These are phyloP conservation scores for Gossypium herbaceum DNA, from an alignment of 345 rosid species.

Conservation along the genomic window DNA sequence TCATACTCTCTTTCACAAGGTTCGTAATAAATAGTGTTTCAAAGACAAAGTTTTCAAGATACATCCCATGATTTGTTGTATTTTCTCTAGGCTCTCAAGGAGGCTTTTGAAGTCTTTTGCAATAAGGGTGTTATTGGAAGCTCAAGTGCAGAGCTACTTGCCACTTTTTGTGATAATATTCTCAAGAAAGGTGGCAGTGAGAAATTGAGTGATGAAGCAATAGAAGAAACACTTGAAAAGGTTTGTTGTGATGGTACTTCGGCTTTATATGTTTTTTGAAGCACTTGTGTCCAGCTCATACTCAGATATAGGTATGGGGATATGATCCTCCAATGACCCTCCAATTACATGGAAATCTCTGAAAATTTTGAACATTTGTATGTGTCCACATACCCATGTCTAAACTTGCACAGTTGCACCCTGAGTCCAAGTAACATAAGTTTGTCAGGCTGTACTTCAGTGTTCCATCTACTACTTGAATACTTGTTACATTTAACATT, in stretches of 20 bases:
- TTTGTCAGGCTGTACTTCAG: background rate
- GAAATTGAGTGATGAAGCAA: conserved; percentile 71
- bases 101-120: conserved; percentile 69
- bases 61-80: background rate
- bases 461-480: background rate
- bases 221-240: conserved; percentile 70
- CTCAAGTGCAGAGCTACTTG: conserved; percentile 62
- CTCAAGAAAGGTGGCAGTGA: conserved; percentile 74
- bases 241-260: conserved; percentile 16
- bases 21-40: conserved; percentile 20
- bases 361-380: background rate
- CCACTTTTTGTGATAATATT: conserved; percentile 63
- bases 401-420: background rate
- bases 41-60: background rate
- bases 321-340: background rate
- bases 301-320: background rate
- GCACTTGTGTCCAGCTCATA: background rate
- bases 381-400: background rate
- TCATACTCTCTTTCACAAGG: conserved; percentile 73
- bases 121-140: conserved; percentile 63
- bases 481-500: background rate
- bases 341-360: background rate
- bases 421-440: background rate
- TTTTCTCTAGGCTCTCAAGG: conserved; percentile 53
- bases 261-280: background rate